These are phyloP conservation scores for Aciculoconidium aculeatum DNA, from an alignment of 805 yeast species.

Conservation along the genomic window DNA sequence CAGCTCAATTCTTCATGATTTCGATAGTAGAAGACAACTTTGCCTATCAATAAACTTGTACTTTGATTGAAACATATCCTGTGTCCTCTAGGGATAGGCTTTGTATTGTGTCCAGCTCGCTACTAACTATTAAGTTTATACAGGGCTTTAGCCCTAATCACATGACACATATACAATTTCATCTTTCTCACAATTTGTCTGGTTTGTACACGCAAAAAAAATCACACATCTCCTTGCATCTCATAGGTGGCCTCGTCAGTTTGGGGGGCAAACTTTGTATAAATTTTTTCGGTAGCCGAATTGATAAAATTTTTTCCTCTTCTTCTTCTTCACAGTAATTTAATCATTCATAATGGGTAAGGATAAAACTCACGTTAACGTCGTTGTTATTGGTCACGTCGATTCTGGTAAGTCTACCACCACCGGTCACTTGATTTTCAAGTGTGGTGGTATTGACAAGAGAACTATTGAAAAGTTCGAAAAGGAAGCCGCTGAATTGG, in stretches of 20 bases:
- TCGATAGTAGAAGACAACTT: too few relatives aligned
- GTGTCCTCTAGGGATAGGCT: too few relatives aligned
- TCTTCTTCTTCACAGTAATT: constrained; percentile 8
- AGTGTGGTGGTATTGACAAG: constrained; percentile 99
- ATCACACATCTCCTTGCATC: too few relatives aligned
- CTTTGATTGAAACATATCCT: too few relatives aligned
- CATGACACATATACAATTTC: constrained; percentile 1
- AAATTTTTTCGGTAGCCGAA: constrained; percentile 7
- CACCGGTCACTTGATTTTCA: constrained; percentile 98
- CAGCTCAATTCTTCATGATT: too few relatives aligned
- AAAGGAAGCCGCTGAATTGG: constrained; percentile 96
- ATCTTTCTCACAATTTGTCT: constrained; percentile 1
- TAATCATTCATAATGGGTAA: constrained; percentile 57
- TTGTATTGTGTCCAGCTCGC: too few relatives aligned
- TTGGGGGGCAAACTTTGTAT: too few relatives aligned
- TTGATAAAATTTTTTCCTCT: constrained; percentile 6
- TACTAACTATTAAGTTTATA: too few relatives aligned
- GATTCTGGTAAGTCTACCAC: constrained; percentile 95
- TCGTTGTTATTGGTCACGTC: constrained; percentile 99
- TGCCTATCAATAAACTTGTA: too few relatives aligned
- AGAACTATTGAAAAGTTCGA: constrained; percentile 98
- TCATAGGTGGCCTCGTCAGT: too few relatives aligned
- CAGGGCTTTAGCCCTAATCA: constrained; percentile 5
- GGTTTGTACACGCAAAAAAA: neutral
- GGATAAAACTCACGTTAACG: constrained; percentile 97